phyloP scores from a whole-genome alignment of 2,329 filamentous ascomycete species.

The Talaromyces amestolkiae region DNA sequence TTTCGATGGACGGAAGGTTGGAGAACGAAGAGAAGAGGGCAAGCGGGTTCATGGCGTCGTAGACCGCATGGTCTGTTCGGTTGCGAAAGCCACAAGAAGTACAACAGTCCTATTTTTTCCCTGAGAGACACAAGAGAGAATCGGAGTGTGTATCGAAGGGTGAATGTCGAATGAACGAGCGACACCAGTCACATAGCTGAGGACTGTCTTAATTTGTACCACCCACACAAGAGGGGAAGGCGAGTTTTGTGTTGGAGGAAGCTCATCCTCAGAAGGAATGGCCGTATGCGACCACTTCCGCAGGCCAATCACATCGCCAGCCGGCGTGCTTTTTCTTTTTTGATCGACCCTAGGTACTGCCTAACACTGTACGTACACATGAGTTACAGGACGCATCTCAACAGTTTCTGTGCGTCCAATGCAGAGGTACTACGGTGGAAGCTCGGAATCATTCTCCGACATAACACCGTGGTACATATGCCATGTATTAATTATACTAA shows the following conservation, averaged over 20 bases:
- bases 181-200: not conserved
- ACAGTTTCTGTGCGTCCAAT: not conserved
- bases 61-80: conserved; percentile 13
- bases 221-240: conserved; percentile 1
- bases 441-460: not conserved
- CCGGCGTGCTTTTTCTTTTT: not conserved
- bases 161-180: not conserved
- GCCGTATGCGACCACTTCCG: conserved; percentile 1
- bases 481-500: no score
- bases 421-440: not conserved
- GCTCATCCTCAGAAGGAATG: not conserved
- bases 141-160: not conserved
- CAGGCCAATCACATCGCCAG: not conserved
- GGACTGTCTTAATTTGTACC: not conserved
- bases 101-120: not conserved
- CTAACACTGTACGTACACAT: not conserved
- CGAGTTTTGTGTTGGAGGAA: not conserved
- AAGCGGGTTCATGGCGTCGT: conserved; percentile 19
- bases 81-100: not conserved
- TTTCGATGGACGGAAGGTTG: conserved; percentile 50
- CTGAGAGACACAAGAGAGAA: not conserved
- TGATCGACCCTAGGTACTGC: not conserved
- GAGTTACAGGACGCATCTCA: not conserved
- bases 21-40: conserved; percentile 17
- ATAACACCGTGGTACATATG: not conserved